Evolutionary conservation across 148 eudicot genomes (phyloP).

Genomic region (Rhododendron mucronatum): DNA sequence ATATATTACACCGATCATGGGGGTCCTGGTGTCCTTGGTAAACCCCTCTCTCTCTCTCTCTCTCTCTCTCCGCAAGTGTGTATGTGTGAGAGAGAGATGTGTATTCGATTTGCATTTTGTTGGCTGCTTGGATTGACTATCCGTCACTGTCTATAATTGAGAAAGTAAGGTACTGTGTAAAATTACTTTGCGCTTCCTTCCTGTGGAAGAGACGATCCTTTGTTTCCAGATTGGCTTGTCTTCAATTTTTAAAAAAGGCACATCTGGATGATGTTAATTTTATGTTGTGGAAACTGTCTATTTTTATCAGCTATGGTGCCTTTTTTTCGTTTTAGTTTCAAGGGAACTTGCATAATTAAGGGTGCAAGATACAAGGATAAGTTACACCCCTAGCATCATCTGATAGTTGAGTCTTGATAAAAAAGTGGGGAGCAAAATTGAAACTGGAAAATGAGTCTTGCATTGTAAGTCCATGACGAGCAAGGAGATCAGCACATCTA

Average conservation of each 20-base stretch:
- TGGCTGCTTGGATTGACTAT: neutral
- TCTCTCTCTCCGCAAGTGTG: neutral
- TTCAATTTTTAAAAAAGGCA: neutral
- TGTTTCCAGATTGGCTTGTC: neutral
- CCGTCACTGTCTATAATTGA: neutral
- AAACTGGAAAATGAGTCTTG: neutral
- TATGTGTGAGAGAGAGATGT: neutral
- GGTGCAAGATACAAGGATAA: neutral
- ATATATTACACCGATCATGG: constrained; percentile 82
- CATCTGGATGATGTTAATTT: neutral
- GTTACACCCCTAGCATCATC: neutral
- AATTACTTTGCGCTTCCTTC: neutral
- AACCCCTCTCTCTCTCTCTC: neutral
- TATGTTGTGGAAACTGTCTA: neutral
- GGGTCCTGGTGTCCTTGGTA: constrained; percentile 81
- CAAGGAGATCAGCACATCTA: neutral
- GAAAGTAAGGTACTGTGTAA: neutral
- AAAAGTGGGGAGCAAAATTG: neutral
- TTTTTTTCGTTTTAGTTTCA: neutral
- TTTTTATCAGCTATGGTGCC: neutral
- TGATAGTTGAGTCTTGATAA: neutral
- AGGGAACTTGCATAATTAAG: neutral
- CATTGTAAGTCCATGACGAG: neutral
- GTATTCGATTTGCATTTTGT: neutral
- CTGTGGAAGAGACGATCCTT: neutral